phyloP scores from a whole-genome alignment of 2,329 filamentous ascomycete genomes.

The Xylariaceae sp. region DNA sequence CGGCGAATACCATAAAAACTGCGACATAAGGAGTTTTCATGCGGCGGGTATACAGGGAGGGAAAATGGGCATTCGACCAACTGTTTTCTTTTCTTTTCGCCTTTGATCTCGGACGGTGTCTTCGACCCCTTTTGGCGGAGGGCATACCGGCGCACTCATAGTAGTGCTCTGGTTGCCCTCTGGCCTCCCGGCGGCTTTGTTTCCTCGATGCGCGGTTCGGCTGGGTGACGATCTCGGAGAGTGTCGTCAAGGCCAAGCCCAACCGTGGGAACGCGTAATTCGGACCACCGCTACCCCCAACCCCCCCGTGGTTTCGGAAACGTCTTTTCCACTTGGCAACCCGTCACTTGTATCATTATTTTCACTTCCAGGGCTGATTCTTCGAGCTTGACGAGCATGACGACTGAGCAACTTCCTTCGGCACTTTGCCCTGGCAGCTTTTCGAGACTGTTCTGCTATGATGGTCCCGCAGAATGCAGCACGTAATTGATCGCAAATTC shows the following conservation, averaged over 20 bases:
- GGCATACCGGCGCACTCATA: too few relatives aligned
- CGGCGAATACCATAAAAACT: slow-evolving; percentile 24
- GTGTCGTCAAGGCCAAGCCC: too few relatives aligned
- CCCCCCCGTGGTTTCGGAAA: slow-evolving; percentile 21
- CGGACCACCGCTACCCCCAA: slow-evolving; percentile 5
- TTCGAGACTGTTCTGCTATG: slow-evolving; percentile 27
- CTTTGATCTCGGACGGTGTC: slow-evolving; percentile 17
- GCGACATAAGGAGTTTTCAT: slow-evolving; percentile 24
- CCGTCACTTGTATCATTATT: slow-evolving; percentile 31
- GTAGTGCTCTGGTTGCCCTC: too few relatives aligned
- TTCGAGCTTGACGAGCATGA: slow-evolving; percentile 28
- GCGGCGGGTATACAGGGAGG: slow-evolving; percentile 27
- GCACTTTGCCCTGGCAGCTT: slow-evolving; percentile 24
- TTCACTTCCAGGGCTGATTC: slow-evolving; percentile 22
- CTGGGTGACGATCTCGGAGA: slow-evolving; percentile 15
- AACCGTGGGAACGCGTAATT: slow-evolving; percentile 7
- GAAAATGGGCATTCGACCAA: slow-evolving; percentile 25
- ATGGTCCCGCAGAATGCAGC: slow-evolving; percentile 28
- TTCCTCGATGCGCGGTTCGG: too few relatives aligned
- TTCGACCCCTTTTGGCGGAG: slow-evolving; percentile 8
- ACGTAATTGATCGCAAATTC: slow-evolving; percentile 32
- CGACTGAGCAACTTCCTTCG: slow-evolving; percentile 26
- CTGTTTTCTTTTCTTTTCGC: slow-evolving; percentile 16
- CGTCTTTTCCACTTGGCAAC: slow-evolving; percentile 20
- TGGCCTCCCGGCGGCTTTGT: background rate